Percentiles rank a stretch among this genome's conserved stretches.
phyloP scores from a whole-genome alignment of 2,329 filamentous ascomycete genomes.

The Xylariaceae sp. region DNA sequence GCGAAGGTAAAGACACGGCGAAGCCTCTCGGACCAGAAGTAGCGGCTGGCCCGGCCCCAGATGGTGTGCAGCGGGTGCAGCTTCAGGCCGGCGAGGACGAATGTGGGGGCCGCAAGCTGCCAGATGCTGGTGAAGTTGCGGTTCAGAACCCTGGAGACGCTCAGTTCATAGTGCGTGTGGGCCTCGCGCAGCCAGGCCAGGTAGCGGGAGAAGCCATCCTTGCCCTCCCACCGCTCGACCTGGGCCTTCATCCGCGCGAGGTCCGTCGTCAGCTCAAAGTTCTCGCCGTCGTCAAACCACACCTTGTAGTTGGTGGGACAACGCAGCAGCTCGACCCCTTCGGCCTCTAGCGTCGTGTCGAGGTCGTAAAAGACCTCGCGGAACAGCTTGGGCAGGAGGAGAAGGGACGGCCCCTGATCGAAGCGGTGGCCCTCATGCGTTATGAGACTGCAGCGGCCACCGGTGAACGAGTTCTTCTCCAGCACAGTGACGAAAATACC shows the following conservation, averaged over 20 bases:
- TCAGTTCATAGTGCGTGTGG: constrained; percentile 65
- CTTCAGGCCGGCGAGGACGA: constrained; percentile 52
- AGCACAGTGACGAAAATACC: constrained; percentile 68
- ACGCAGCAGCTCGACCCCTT: constrained; percentile 63
- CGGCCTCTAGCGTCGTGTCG: constrained; percentile 57
- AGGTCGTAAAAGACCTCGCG: constrained; percentile 63
- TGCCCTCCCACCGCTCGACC: constrained; percentile 68
- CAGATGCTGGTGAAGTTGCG: constrained; percentile 60
- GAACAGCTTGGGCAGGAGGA: constrained; percentile 67
- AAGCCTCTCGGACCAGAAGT: constrained; percentile 65
- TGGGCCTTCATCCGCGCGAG: constrained; percentile 64
- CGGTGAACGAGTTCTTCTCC: constrained; percentile 71
- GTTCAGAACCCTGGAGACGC: constrained; percentile 58
- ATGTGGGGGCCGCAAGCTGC: constrained; percentile 52
- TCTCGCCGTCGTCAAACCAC: constrained; percentile 64
- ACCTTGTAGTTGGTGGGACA: constrained; percentile 73
- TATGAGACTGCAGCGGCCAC: constrained; percentile 65
- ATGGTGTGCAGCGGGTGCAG: constrained; percentile 69
- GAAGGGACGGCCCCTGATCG: constrained; percentile 70
- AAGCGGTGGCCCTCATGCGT: constrained; percentile 60
- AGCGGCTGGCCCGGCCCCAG: constrained; percentile 58
- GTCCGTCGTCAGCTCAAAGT: constrained; percentile 61
- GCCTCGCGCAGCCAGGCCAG: constrained; percentile 61
- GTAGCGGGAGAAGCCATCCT: constrained; percentile 65
- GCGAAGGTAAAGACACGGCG: constrained; percentile 70